Percentiles rank a stretch among this genome's conserved stretches.
phyloP scores from a whole-genome alignment of 164 flowering plant genomes.

The Berberis thunbergii region DNA sequence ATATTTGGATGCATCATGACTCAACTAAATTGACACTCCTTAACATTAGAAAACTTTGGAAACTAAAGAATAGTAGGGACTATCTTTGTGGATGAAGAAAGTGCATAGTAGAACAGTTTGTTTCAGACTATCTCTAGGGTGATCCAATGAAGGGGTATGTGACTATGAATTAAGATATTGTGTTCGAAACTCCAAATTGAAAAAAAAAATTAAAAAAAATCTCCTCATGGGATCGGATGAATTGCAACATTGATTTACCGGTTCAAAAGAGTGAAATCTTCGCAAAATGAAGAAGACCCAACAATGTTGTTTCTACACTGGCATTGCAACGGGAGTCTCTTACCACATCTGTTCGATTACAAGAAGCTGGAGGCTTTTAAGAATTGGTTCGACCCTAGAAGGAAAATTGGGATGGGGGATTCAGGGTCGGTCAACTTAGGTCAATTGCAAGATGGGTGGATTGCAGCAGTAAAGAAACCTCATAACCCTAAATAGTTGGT shows the following conservation, averaged over 20 bases:
- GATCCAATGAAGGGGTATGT: too few relatives aligned
- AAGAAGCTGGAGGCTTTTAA: constrained; percentile 81
- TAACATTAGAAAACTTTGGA: too few relatives aligned
- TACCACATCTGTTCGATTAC: constrained; percentile 78
- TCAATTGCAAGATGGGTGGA: constrained; percentile 43
- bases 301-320: constrained; percentile 45
- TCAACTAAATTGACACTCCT: too few relatives aligned
- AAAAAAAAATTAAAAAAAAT: too few relatives aligned
- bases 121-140: too few relatives aligned
- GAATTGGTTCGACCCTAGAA: constrained; percentile 55
- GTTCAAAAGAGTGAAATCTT: constrained; percentile 11
- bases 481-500: constrained; percentile 34
- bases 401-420: constrained; percentile 90
- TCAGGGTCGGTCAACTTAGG: constrained; percentile 82
- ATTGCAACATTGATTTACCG: constrained; percentile 16
- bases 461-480: constrained; percentile 77
- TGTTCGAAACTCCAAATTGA: too few relatives aligned
- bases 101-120: too few relatives aligned
- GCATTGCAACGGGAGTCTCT: constrained; percentile 52
- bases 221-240: too few relatives aligned
- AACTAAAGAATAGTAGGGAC: too few relatives aligned
- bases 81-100: too few relatives aligned
- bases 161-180: too few relatives aligned
- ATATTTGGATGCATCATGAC: too few relatives aligned
- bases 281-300: constrained; percentile 47